phyloP scores from a whole-genome alignment of 2,329 filamentous ascomycete species.

The Lachnellula suecica region DNA sequence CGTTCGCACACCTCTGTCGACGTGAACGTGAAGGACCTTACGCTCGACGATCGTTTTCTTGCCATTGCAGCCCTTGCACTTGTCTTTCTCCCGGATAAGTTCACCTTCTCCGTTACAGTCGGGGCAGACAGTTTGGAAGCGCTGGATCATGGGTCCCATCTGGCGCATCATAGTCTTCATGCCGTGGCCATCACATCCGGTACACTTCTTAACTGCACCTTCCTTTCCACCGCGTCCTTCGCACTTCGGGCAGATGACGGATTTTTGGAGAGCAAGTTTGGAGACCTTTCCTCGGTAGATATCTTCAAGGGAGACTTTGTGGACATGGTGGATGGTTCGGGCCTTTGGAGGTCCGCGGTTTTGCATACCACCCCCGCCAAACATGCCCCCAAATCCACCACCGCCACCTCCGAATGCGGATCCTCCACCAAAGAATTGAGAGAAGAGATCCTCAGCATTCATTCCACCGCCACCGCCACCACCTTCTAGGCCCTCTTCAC shows the following conservation, averaged over 20 bases:
- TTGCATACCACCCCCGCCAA: slow-evolving; percentile 71
- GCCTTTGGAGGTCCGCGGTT: slow-evolving; percentile 82
- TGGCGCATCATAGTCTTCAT: slow-evolving; percentile 99
- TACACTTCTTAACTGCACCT: slow-evolving; percentile 91
- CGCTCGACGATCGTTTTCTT: slow-evolving; percentile 98
- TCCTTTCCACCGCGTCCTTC: slow-evolving; percentile 95
- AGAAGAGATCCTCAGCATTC: slow-evolving; percentile 94
- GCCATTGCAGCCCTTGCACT: slow-evolving; percentile 92
- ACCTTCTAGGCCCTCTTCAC: slow-evolving; percentile 92
- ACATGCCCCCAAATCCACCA: slow-evolving; percentile 74
- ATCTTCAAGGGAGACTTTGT: slow-evolving; percentile 97
- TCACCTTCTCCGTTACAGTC: slow-evolving; percentile 98
- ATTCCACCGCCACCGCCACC: slow-evolving; percentile 78
- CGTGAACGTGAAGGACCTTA: slow-evolving; percentile 97
- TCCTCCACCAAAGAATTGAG: slow-evolving; percentile 86
- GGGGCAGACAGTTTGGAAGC: slow-evolving; percentile 98
- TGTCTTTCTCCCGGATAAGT: slow-evolving; percentile 93
- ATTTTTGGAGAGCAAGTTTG: slow-evolving; percentile 95
- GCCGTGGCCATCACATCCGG: slow-evolving; percentile 87
- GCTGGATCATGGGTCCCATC: slow-evolving; percentile 99
- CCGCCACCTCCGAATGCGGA: slow-evolving; percentile 58
- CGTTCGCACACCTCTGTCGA: slow-evolving; percentile 89
- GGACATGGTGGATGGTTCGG: slow-evolving; percentile 94
- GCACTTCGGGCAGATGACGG: slow-evolving; percentile 93
- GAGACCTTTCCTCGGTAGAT: slow-evolving; percentile 98